Base-by-base conservation (phyloP, 2,329 filamentous ascomycete genomes). In the Trichoderma asperellum region DNA sequence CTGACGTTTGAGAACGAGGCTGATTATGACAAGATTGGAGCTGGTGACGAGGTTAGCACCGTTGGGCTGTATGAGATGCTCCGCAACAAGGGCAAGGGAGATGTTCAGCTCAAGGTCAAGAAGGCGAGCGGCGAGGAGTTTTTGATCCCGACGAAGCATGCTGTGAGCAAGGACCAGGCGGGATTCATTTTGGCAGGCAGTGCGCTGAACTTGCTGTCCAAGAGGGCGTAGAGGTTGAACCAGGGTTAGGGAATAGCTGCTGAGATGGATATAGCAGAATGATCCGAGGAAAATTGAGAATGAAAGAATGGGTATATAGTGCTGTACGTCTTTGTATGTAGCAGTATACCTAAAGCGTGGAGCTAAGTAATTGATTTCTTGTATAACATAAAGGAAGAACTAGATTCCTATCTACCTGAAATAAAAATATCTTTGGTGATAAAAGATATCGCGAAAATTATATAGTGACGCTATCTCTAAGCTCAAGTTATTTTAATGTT, bases 161-260 rank as follows among this genome's bases (percentile, higher is more conserved):
- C 92, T 14, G 86, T 99, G 71, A 96, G 89, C 77, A 87, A 91
- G 82, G 96, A 97, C 79, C 96, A 99, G 85, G 92, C 92, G 71
- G 89, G 87, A 0, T 99, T 98, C 77, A 93, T 99, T 73, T 84
- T 99, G 62, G 96, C 96, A 0, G 96, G 96, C 3, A 97, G 93
- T 79, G 96, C 96, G 53, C 81, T 99, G 82, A 99, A 99, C 81
- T 78, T 98, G 79, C 81, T 99, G 75, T 92, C 94, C 57, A 91
- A 91, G 85, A 76, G 79, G 2, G 59, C 77, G 12, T 80, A 73
- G 71, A 24, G 1, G 27, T 6, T 43, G 43, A 10, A 11, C 27
- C 32, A 35, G 14, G 11, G 62, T 57, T 47, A 53, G 53, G 40
- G 55, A n/a, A 12, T 29, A 18, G 14, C 29, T 18, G 21, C 10